Evolutionary conservation across 345 rosid genomes (phyloP).

Genomic region (Linum trigynum): DNA sequence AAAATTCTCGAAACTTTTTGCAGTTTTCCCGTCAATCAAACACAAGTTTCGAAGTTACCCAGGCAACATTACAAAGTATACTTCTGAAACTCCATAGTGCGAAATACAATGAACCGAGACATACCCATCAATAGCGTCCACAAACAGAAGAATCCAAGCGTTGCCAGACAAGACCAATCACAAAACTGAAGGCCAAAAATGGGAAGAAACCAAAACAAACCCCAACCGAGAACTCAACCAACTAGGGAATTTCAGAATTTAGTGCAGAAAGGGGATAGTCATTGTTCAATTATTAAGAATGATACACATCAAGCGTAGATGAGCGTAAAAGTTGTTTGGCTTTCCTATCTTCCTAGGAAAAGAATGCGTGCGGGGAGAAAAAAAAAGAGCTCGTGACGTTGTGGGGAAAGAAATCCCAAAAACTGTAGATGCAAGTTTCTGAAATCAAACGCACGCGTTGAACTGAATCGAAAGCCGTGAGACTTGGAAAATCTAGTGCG

Average conservation of each 20-base stretch:
- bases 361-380: not conserved
- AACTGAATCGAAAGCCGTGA: slow-evolving; percentile 1
- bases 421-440: not conserved
- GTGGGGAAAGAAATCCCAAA: not conserved
- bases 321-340: no score
- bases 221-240: not conserved
- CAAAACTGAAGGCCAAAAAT: not conserved
- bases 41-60: not conserved
- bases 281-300: not conserved
- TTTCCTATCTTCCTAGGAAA: not conserved
- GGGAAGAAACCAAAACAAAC: not conserved
- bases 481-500: slow-evolving; percentile 5
- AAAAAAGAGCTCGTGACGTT: not conserved
- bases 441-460: not conserved
- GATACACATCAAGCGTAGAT: no score
- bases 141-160: not conserved
- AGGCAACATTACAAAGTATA: not conserved
- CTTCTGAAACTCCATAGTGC: not conserved
- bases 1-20: not conserved
- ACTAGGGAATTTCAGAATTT: not conserved
- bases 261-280: not conserved
- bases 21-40: slow-evolving; percentile 3
- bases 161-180: not conserved
- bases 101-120: slow-evolving; percentile 3
- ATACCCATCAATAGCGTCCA: not conserved